Percentiles rank a stretch among this genome's conserved stretches.
Evolutionary conservation across 352 stramenopile species (phyloP).

Genomic region (Phytophthora nicotianae): DNA sequence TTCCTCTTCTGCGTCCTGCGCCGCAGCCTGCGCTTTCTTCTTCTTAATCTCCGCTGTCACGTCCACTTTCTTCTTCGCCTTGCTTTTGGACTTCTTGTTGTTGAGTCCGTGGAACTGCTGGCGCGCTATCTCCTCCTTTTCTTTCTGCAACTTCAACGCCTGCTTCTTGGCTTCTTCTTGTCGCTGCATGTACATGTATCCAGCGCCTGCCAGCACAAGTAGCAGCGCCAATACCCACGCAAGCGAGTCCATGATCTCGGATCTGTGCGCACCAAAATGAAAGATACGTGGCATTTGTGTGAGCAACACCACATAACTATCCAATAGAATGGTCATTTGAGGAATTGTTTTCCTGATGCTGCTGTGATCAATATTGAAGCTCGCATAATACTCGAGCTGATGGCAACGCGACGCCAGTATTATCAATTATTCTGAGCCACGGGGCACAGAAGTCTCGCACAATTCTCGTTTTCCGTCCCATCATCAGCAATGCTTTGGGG

Average conservation of each 20-base stretch:
- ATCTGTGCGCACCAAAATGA: constrained; percentile 6
- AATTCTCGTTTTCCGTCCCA: too few species aligned
- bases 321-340: constrained; percentile 1
- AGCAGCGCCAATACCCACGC: constrained; percentile 64
- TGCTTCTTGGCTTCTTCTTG: constrained; percentile 51
- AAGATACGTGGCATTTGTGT: constrained; percentile 33
- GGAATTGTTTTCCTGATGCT: too few species aligned
- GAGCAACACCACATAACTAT: constrained; percentile 1
- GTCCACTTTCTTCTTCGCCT: constrained; percentile 68
- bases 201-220: constrained; percentile 53
- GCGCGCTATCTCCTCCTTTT: constrained; percentile 58
- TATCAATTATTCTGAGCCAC: too few species aligned
- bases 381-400: too few species aligned
- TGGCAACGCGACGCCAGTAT: too few species aligned
- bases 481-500: too few species aligned
- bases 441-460: too few species aligned
- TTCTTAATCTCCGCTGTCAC: constrained; percentile 79
- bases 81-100: constrained; percentile 67
- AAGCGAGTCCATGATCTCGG: constrained; percentile 31
- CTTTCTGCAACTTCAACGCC: constrained; percentile 41
- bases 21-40: constrained; percentile 25
- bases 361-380: too few species aligned
- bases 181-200: constrained; percentile 69
- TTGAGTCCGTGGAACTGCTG: constrained; percentile 48
- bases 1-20: constrained; percentile 30